Conservation (phyloP, 768 basidiomycete species). For the Heimioporus sp. region DNA sequence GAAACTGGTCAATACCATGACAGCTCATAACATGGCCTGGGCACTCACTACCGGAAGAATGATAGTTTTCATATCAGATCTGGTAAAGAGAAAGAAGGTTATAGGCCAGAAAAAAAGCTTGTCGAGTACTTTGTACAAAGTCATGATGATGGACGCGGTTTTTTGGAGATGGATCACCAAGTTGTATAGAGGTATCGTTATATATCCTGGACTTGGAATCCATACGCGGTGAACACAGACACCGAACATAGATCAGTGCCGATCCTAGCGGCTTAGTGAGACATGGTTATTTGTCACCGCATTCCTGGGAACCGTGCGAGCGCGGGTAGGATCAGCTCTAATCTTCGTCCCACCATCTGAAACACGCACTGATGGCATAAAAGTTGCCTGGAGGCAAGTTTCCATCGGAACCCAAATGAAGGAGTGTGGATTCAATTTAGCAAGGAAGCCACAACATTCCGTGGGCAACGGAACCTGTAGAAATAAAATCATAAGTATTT, state of each 20-base stretch:
- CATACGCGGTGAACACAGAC: neutral
- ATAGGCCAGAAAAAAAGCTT: constrained; percentile 15
- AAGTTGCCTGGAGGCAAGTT: too few relatives aligned
- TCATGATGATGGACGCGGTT: neutral
- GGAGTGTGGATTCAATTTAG: too few relatives aligned
- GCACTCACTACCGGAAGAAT: constrained; percentile 33
- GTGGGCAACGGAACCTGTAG: too few relatives aligned
- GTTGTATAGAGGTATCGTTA: neutral
- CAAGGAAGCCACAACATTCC: too few relatives aligned
- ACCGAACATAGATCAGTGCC: neutral
- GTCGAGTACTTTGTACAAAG: neutral
- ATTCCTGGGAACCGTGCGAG: neutral
- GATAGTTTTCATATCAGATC: constrained; percentile 34
- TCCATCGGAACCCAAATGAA: too few relatives aligned
- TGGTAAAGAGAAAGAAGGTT: constrained; percentile 35
- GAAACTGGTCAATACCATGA: too few relatives aligned
- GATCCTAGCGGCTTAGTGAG: neutral
- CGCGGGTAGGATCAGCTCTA: neutral
- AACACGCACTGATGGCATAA: neutral
- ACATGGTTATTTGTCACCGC: neutral
- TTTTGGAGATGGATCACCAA: neutral
- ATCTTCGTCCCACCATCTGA: neutral
- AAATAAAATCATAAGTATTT: too few relatives aligned
- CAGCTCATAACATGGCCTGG: too few relatives aligned
- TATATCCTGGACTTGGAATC: neutral